Base-by-base conservation (phyloP, 2,329 filamentous ascomycete species). In the Fusarium duplospermum region DNA sequence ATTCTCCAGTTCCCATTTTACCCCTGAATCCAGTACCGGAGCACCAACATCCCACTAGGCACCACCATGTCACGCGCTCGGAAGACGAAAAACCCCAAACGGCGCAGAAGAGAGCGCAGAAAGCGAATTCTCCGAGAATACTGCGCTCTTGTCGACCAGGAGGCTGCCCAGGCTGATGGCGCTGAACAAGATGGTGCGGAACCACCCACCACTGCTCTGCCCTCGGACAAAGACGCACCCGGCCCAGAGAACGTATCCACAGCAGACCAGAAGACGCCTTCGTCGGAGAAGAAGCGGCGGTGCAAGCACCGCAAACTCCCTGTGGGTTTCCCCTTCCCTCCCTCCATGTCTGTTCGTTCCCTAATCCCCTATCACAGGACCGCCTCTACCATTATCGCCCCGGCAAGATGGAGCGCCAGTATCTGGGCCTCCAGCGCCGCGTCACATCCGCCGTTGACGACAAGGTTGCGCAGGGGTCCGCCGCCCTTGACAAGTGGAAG, bases 251-350 rank as follows among this genome's bases (percentile, higher is more conserved):
- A 11, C 24, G 20, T 33, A 3, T 22, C 16, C 3, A 18, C 57
- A 10, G 4, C 7, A 2, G 27, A 4, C 18, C 3, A 24, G 14
- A 5, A 13, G 13, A 14, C 11, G 3, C 2, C 24, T 16, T 4
- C 1, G 4, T 3, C 27, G 7, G 11, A 58, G 3, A 7, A 16
- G 6, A 64, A 45, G 45, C 27, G 2, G 5, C 20, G 16, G n/a
- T 62, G 45, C n/a, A 69, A 33, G 4, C 70, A 47, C 38, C 70
- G 62, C 8, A 54, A 47, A 40, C 35, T 72, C 35, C 65, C 65
- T 11, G 65, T 72, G n/a, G 1, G 64, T 52, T 24, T 38, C 1
- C 9, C 33, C 11, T 13, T 18, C 2, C 20, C 10, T 50, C 33
- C 20, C 27, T 42, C 9, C 18, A 20, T 4, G 3, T 24, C 13